Percentiles rank a stretch among this genome's conserved stretches.
Evolutionary conservation across 2,329 filamentous ascomycete genomes (phyloP).

Genomic region (Colletotrichum sojae): DNA sequence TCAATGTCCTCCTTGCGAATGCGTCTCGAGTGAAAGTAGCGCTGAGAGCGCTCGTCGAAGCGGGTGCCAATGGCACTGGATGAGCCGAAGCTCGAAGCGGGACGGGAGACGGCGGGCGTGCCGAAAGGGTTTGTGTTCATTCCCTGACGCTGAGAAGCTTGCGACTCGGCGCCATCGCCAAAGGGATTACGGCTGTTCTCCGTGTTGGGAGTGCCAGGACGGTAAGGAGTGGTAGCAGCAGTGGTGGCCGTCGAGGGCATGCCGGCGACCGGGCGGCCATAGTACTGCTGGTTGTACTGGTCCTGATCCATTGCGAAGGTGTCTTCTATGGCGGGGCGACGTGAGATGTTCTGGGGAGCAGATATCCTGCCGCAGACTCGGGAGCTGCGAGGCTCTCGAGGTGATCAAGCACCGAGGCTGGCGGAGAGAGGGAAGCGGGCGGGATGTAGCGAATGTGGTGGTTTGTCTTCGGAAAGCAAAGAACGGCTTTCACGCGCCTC

Average conservation of each 20-base stretch:
- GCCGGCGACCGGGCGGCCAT: constrained; percentile 47
- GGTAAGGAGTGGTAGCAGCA: constrained; percentile 56
- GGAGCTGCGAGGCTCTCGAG: constrained; percentile 16
- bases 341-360: neutral
- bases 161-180: constrained; percentile 55
- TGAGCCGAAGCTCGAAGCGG: constrained; percentile 63
- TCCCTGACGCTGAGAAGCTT: constrained; percentile 50
- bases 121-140: constrained; percentile 60
- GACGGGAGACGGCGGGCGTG: constrained; percentile 61
- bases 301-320: constrained; percentile 48
- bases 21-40: constrained; percentile 81
- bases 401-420: neutral
- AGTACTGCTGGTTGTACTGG: constrained; percentile 45
- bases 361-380: constrained; percentile 3
- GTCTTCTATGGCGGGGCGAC: neutral
- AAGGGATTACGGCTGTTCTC: constrained; percentile 57
- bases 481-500: neutral
- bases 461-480: neutral
- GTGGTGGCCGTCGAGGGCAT: constrained; percentile 55
- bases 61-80: constrained; percentile 55
- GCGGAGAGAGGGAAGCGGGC: neutral
- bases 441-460: constrained; percentile 20
- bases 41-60: constrained; percentile 57
- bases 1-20: constrained; percentile 81
- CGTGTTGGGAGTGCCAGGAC: constrained; percentile 59